phyloP scores from a whole-genome alignment of 2,329 filamentous ascomycete genomes.

The Epichloe bromicola region DNA sequence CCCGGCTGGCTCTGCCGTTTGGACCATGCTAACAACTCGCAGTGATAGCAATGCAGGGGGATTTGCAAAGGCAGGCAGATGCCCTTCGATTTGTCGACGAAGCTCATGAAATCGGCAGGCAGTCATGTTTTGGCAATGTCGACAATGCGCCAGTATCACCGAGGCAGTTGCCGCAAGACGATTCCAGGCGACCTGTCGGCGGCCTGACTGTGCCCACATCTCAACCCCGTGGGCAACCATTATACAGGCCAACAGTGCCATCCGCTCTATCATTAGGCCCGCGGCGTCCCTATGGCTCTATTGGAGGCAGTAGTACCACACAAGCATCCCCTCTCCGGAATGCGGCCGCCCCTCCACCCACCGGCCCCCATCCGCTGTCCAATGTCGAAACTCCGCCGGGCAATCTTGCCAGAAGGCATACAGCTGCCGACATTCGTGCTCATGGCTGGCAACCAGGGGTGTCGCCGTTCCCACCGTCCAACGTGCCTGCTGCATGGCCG shows the following conservation, averaged over 20 bases:
- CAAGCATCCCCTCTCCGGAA: constrained; percentile 65
- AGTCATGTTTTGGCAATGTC: constrained; percentile 51
- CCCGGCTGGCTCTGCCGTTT: neutral
- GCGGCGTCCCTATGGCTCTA: constrained; percentile 73
- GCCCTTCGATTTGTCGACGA: constrained; percentile 45
- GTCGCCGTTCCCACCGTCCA: constrained; percentile 51
- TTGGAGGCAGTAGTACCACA: constrained; percentile 55
- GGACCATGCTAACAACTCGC: neutral
- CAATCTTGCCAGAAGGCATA: constrained; percentile 73
- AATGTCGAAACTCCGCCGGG: constrained; percentile 49
- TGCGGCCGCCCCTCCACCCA: constrained; percentile 50
- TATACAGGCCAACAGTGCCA: constrained; percentile 66
- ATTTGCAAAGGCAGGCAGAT: constrained; percentile 49
- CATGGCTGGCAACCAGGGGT: constrained; percentile 59
- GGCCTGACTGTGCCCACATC: constrained; percentile 51
- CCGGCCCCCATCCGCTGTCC: constrained; percentile 51
- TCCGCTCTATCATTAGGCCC: constrained; percentile 70
- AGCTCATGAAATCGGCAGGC: constrained; percentile 54
- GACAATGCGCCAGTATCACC: constrained; percentile 77
- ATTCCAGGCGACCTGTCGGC: constrained; percentile 54
- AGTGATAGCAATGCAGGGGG: constrained; percentile 45
- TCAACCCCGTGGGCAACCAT: constrained; percentile 44
- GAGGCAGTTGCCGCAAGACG: constrained; percentile 74
- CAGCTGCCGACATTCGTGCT: constrained; percentile 87
- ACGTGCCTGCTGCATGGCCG: constrained; percentile 40